Base-by-base conservation (phyloP, 495 filamentous ascomycete species). In the Parathielavia hyrcaniae region DNA sequence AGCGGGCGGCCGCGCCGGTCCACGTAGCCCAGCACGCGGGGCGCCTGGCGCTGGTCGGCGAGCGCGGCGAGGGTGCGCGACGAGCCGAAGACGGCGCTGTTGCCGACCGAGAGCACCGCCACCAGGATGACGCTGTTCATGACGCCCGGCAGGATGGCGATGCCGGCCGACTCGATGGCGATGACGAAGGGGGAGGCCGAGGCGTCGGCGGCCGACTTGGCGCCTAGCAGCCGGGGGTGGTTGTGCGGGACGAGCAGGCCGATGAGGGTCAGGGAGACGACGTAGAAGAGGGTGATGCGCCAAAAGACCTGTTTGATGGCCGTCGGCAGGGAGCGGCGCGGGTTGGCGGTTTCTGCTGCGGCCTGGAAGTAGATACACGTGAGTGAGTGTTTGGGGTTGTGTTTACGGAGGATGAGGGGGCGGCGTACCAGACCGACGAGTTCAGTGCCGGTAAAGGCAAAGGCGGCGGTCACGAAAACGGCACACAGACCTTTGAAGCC, bases 291-390 rank as follows among this genome's bases (percentile, higher is more conserved):
- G 16, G 83, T 83, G 70, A 96, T 96, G 67, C 91, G 86, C 91
- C 91, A 96, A 73, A 96, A 96, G 38, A 96, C 90, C 71, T 96
- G 90, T 69, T 95, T 95, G 65, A 91, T 83, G 44, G 90, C 90
- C 0, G 85, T 87, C 0, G 90, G 90, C 7, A 96, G 80, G 14
- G 87, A 87, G 65, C 92, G 95, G 59, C 89, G 83, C 11, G 90
- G 90, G 68, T 95, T 95, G 5, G 81, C 83, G 2, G 89, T 90
- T 67, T 96, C 90, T 40, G 90, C 90, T 40, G 90, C 90, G 30
- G 90, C 90, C 26, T 30, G 26, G 26, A 30, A 6, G 26, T 30
- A 30, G 26, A 30, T 30, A 30, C 26, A 30, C 3, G 26, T 30
- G 6, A 30, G 26, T n/a, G n/a, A n/a, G n/a, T n/a, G 6, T 30